phyloP scores from a whole-genome alignment of 1,284 basidiomycete genomes.

The Xanthoconium separans region DNA sequence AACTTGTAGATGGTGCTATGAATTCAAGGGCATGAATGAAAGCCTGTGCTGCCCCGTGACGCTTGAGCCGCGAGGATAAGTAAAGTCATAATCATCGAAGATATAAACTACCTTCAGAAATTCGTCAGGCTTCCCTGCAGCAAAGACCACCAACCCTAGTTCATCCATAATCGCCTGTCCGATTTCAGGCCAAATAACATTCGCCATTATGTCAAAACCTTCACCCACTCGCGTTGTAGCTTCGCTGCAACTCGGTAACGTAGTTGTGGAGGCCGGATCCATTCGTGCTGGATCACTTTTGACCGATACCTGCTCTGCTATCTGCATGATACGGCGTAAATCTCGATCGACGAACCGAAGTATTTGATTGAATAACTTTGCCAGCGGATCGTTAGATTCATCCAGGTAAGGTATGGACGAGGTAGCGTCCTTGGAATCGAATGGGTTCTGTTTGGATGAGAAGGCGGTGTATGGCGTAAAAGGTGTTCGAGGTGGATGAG shows the following conservation, averaged over 20 bases:
- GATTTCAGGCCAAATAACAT: constrained; percentile 87
- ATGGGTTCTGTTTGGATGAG: constrained; percentile 49
- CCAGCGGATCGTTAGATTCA: constrained; percentile 64
- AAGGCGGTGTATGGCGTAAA: constrained; percentile 65
- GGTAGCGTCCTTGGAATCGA: constrained; percentile 32
- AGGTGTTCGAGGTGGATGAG: constrained; percentile 68
- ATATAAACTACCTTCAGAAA: constrained; percentile 69
- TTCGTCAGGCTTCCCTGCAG: constrained; percentile 86
- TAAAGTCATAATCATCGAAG: not conserved
- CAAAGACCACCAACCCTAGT: constrained; percentile 80
- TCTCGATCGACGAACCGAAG: constrained; percentile 79
- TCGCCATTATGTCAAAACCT: constrained; percentile 80
- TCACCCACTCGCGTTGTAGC: constrained; percentile 16
- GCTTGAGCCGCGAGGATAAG: constrained; percentile 41
- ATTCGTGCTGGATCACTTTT: constrained; percentile 39
- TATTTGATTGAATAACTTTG: constrained; percentile 76
- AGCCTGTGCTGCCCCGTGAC: constrained; percentile 80
- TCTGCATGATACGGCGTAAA: constrained; percentile 69
- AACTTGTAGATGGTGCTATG: constrained; percentile 73
- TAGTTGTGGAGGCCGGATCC: constrained; percentile 12
- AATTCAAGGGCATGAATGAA: constrained; percentile 87
- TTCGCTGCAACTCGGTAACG: constrained; percentile 1
- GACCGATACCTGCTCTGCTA: constrained; percentile 66
- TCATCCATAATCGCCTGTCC: constrained; percentile 80
- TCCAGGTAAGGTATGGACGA: constrained; percentile 53